These are phyloP conservation scores for Antitrichia curtipendula DNA, from an alignment of 225 moss, liverwort and hornwort genomes.

Conservation along the genomic window DNA sequence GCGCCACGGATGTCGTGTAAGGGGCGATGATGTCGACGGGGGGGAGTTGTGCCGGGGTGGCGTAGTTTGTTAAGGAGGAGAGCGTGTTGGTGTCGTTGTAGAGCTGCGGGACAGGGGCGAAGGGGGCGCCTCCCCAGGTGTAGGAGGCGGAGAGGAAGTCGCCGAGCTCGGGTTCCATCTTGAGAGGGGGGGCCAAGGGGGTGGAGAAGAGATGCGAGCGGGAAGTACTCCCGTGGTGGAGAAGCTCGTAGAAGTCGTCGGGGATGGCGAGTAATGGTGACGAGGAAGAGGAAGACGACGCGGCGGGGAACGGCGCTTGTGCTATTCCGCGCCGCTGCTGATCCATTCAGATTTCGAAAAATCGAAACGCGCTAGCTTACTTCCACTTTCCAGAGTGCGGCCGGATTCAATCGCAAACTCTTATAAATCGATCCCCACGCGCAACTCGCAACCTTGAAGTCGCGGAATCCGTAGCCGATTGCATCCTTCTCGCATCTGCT, in stretches of 20 bases:
- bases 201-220: not conserved
- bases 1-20: conserved; percentile 13
- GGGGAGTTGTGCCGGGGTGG: not conserved
- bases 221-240: conserved; percentile 8
- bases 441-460: not conserved
- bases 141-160: conserved; percentile 18
- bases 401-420: not conserved
- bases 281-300: conserved; percentile 9
- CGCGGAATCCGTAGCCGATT: not conserved
- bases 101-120: not conserved
- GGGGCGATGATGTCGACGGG: not conserved
- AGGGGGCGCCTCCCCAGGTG: not conserved
- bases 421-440: not conserved
- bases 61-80: not conserved
- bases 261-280: not conserved
- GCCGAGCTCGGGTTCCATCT: conserved; percentile 40
- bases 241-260: conserved; percentile 62
- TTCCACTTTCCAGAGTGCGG: not conserved
- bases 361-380: not conserved
- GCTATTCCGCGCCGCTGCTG: not conserved
- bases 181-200: not conserved
- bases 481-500: not conserved
- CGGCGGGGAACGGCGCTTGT: not conserved
- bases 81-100: conserved; percentile 24
- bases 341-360: not conserved